Conservation (phyloP, 768 basidiomycete species). For the Harrya chromipes region DNA sequence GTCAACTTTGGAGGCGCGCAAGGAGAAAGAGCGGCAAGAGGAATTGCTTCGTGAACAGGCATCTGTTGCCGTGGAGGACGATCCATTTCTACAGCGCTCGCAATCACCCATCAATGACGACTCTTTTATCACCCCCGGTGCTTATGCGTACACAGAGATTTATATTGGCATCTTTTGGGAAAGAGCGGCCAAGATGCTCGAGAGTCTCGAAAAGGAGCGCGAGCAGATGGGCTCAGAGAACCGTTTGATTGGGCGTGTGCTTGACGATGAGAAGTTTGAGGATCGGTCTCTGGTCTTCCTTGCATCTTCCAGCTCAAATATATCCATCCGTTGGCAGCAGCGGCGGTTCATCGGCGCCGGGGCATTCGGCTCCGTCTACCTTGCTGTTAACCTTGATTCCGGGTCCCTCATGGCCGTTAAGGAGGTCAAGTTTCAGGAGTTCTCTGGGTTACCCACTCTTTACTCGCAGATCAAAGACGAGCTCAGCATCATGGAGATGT, state of each 20-base stretch:
- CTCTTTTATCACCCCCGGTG: conserved; percentile 19
- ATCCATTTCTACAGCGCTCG: conserved; percentile 46
- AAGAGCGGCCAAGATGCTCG: conserved; percentile 54
- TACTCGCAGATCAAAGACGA: conserved; percentile 95
- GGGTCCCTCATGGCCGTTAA: conserved; percentile 99
- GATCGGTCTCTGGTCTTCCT: conserved; percentile 93
- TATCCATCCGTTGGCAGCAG: conserved; percentile 97
- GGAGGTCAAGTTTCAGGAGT: conserved; percentile 95
- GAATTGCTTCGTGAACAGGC: conserved; percentile 56
- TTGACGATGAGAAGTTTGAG: conserved; percentile 91
- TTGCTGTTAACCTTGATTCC: conserved; percentile 93
- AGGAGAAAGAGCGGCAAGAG: conserved; percentile 85
- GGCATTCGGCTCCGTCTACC: conserved; percentile 99
- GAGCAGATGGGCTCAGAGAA: conserved; percentile 62
- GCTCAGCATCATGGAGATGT: conserved; percentile 95
- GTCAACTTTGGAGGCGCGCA: conserved; percentile 81
- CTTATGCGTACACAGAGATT: conserved; percentile 52
- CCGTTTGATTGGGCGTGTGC: conserved; percentile 81
- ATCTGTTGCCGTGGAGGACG: conserved; percentile 42
- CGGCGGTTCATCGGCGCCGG: conserved; percentile 98
- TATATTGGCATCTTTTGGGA: conserved; percentile 79
- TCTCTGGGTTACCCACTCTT: conserved; percentile 82
- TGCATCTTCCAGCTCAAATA: conserved; percentile 93
- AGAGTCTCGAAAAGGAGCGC: conserved; percentile 64
- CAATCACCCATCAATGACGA: conserved; percentile 37